These are phyloP conservation scores for Elsinoe necatrix DNA, from an alignment of 2,329 filamentous ascomycete species.

Conservation along the genomic window DNA sequence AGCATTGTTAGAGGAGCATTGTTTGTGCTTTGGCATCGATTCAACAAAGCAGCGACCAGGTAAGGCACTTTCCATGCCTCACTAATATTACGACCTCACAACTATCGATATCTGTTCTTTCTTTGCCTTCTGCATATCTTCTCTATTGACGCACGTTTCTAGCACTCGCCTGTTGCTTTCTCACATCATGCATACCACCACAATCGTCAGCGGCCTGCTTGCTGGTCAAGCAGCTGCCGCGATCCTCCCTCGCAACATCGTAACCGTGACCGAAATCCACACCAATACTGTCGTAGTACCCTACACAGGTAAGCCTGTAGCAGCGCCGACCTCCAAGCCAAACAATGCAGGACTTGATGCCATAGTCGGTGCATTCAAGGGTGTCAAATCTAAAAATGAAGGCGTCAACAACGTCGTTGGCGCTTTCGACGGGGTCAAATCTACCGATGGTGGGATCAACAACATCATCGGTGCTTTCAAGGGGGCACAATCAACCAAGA, in stretches of 20 bases:
- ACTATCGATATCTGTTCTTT: background rate
- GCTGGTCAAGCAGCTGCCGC: conserved; percentile 17
- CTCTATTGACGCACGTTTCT: background rate
- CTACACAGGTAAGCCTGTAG: conserved; percentile 5
- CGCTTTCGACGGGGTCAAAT: background rate
- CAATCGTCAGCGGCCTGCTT: conserved; percentile 12
- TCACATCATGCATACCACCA: conserved; percentile 10
- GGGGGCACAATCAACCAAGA: background rate
- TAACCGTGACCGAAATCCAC: conserved; percentile 11
- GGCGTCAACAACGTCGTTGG: background rate
- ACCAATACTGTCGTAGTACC: conserved; percentile 11
- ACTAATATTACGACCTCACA: background rate
- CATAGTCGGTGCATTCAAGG: background rate
- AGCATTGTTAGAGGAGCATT: too few relatives aligned
- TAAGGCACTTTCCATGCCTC: background rate
- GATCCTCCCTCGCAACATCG: conserved; percentile 7
- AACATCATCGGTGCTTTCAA: background rate
- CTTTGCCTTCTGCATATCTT: background rate
- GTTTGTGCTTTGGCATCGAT: background rate
- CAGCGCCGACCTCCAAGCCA: background rate
- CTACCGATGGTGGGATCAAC: background rate
- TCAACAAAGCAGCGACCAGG: background rate
- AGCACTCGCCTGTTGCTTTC: background rate
- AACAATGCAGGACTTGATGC: background rate
- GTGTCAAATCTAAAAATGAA: background rate